Conservation (phyloP, 2,329 filamentous ascomycete genomes). For the Colletotrichum sp. region DNA sequence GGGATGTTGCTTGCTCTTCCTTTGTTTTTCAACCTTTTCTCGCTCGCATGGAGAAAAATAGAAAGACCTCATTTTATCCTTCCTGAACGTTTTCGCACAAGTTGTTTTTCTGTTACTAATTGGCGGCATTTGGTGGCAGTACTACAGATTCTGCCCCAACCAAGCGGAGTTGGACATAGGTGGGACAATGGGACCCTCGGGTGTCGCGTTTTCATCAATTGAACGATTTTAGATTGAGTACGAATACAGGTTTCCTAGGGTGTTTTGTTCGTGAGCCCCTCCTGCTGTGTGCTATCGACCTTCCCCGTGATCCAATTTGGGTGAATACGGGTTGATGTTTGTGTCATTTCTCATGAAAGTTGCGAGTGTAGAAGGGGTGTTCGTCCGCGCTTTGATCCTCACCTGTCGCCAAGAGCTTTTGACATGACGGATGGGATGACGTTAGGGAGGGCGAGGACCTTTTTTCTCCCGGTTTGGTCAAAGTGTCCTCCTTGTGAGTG, state of each 20-base stretch:
- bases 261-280: not conserved
- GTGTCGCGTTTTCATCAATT: conserved; percentile 1
- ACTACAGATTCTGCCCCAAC: not conserved
- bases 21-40: not conserved
- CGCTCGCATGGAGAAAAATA: not conserved
- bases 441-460: not conserved
- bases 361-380: not conserved
- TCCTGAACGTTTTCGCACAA: not conserved
- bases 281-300: not conserved
- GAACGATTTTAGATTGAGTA: conserved; percentile 11
- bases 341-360: not conserved
- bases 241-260: conserved; percentile 3
- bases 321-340: not conserved
- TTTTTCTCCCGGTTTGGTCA: not conserved
- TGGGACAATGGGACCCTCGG: not conserved
- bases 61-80: not conserved
- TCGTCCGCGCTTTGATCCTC: not conserved
- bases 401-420: not conserved
- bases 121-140: conserved; percentile 13
- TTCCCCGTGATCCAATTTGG: not conserved
- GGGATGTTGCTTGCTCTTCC: not conserved
- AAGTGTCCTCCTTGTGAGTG: not conserved
- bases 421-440: conserved; percentile 1
- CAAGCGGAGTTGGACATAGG: not conserved
- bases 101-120: not conserved